Percentiles rank a stretch among this genome's conserved stretches.
phyloP scores from a whole-genome alignment of 176 grass and related monocot species.

The Calamus simplicifolius region DNA sequence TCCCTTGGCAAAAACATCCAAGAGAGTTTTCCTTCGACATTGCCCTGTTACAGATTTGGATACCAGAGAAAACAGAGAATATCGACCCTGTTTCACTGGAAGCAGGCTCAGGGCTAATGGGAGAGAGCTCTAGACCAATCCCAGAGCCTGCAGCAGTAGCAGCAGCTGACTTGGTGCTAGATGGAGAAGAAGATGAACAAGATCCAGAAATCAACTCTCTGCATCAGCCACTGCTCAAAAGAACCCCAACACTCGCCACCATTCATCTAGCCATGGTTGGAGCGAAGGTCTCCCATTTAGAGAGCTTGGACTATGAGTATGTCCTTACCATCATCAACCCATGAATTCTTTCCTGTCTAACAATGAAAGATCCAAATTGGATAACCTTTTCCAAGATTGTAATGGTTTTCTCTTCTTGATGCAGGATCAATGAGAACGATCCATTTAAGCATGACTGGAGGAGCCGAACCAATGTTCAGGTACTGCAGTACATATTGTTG shows the following conservation, averaged over 20 bases:
- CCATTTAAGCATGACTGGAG: conserved; percentile 98
- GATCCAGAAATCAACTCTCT: conserved; percentile 31
- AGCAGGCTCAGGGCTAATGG: too few relatives aligned
- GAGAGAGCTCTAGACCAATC: too few relatives aligned
- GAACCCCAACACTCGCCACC: conserved; percentile 51
- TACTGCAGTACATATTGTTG: conserved; percentile 79
- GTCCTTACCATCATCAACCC: neutral
- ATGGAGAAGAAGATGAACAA: conserved; percentile 11
- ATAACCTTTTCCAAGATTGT: conserved; percentile 4
- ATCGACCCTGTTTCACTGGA: too few relatives aligned
- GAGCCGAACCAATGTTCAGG: conserved; percentile 74
- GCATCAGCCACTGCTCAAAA: conserved; percentile 55
- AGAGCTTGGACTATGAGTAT: conserved; percentile 98
- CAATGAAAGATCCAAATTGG: neutral
- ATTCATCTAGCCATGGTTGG: conserved; percentile 86
- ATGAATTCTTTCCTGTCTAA: neutral
- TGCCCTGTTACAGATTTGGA: too few relatives aligned
- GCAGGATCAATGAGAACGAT: conserved; percentile 90
- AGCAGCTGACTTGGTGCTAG: neutral
- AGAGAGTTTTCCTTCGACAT: too few relatives aligned
- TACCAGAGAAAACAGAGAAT: too few relatives aligned
- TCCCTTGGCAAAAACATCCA: too few relatives aligned
- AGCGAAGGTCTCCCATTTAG: conserved; percentile 87
- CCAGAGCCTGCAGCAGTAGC: too few relatives aligned
- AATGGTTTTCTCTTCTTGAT: neutral